A percentile compares a stretch with the other conserved stretches of the same genome.
These are phyloP conservation scores for Tagetes erecta DNA, from an alignment of 129 eudicot genomes.

Conservation along the genomic window DNA sequence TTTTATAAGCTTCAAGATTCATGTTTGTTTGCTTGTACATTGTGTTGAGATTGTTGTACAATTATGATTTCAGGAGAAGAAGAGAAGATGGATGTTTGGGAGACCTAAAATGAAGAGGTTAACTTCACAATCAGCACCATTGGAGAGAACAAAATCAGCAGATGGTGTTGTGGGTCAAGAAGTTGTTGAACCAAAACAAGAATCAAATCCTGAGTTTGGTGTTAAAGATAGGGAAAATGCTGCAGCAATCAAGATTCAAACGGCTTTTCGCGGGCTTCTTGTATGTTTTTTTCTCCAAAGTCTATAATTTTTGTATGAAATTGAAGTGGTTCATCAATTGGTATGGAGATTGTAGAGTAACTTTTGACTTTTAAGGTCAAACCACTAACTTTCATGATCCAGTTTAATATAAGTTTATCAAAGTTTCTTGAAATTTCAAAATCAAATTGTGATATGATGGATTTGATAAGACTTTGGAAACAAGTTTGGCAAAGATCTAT, in stretches of 20 bases:
- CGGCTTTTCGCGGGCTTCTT: conserved; percentile 72
- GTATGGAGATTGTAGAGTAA: background rate
- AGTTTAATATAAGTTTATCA: background rate
- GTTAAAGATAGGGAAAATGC: conserved; percentile 34
- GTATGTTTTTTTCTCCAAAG: conserved; percentile 39
- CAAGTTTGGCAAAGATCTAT: background rate
- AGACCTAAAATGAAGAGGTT: conserved; percentile 49
- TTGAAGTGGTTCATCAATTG: background rate
- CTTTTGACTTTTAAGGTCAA: conserved; percentile 9
- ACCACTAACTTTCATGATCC: background rate
- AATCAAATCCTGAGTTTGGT: background rate
- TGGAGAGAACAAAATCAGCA: conserved; percentile 28
- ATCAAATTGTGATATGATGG: background rate
- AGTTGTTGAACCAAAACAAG: conserved; percentile 36
- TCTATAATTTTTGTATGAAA: conserved; percentile 1
- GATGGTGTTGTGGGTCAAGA: conserved; percentile 25
- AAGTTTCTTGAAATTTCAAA: background rate
- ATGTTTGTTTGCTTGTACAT: conserved; percentile 12
- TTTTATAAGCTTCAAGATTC: conserved; percentile 4
- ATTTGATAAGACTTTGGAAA: conserved; percentile 2
- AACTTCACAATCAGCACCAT: conserved; percentile 46
- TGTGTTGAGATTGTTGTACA: conserved; percentile 15
- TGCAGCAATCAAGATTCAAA: conserved; percentile 80
- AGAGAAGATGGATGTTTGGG: conserved; percentile 60
- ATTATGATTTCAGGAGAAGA: conserved; percentile 49